Base-by-base conservation (phyloP, 2,329 filamentous ascomycete species). In the Dothistroma septosporum region DNA sequence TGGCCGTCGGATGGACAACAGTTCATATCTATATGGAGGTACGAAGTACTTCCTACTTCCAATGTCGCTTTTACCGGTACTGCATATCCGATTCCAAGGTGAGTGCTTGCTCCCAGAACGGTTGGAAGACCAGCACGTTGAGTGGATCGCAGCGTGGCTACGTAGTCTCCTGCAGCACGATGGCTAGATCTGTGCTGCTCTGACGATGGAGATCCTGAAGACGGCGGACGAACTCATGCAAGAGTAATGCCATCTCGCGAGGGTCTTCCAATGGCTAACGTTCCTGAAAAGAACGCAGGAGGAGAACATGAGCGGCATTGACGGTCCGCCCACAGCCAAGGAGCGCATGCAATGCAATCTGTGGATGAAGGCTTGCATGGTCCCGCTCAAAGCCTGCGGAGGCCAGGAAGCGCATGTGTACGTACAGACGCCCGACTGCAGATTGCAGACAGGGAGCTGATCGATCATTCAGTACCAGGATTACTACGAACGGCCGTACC, bases 21-120 rank as follows among this genome's bases (percentile, higher is more conserved):
- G 55, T 48, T 58, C 21, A 47, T 66, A 64, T 64, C 60, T 66
- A 64, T 66, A 66, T 64, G 62, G 62, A 61, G 60, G 58, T 50
- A 60, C 53, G n/a, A 35, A 11, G 50, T 35, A 32, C 50, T 35
- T 53, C 50, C 50, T 28, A 6, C 58, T 60, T 41, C 56, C 52
- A 44, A 48, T 47, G 49, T 50, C 54, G 35, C 48, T 53, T 19
- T 53, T 50, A 31, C 50, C 58, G 57, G 33, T 44, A 41, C 19
- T 41, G 53, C 10, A 46, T 33, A 60, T 49, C 54, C 54, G 55
- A 9, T n/a, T 54, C 46, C 55, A 49, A 47, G 58, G 52, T 55
- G 11, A 49, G 46, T 49, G 37, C 47, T 35, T 55, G 16, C 41
- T 55, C 46, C 54, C 55, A 35, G 41, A 63, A 58, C 46, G 55